These are phyloP conservation scores for Termitomyces sp. DNA, from an alignment of 768 basidiomycete species.

Conservation along the genomic window DNA sequence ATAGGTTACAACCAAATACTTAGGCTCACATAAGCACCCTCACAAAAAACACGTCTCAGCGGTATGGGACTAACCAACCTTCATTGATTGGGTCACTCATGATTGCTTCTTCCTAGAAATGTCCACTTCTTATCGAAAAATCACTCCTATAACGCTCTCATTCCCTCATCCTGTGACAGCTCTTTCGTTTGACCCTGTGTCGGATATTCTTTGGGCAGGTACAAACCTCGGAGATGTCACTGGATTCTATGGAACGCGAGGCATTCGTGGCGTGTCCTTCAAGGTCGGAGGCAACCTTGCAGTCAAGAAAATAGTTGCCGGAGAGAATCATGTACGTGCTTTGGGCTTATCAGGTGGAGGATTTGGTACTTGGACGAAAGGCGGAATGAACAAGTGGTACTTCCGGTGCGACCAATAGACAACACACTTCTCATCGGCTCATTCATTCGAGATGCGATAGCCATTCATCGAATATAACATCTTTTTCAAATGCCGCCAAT, in stretches of 20 bases:
- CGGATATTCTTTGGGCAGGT: constrained; percentile 88
- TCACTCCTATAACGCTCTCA: constrained; percentile 28
- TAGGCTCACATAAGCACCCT: too few species aligned
- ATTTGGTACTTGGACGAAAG: constrained; percentile 79
- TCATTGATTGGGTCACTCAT: too few species aligned
- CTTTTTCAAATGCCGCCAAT: constrained; percentile 46
- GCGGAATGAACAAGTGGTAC: constrained; percentile 83
- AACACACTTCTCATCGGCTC: constrained; percentile 1
- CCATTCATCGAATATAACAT: constrained; percentile 24
- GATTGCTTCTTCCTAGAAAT: constrained; percentile 27
- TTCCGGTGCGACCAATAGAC: constrained; percentile 47
- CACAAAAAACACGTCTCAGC: too few species aligned
- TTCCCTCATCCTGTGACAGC: constrained; percentile 62
- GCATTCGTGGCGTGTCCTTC: constrained; percentile 68
- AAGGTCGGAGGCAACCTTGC: constrained; percentile 64
- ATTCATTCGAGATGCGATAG: constrained; percentile 10
- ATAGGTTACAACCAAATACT: too few species aligned
- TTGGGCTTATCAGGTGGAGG: constrained; percentile 57
- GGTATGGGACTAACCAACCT: too few species aligned
- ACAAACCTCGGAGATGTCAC: constrained; percentile 65
- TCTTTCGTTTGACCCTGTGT: constrained; percentile 86
- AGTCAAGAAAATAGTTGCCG: constrained; percentile 73
- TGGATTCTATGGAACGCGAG: constrained; percentile 63
- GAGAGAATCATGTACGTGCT: constrained; percentile 77
- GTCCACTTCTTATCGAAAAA: constrained; percentile 28